Percentiles rank a stretch among this genome's conserved stretches.
phyloP scores from a whole-genome alignment of 2,329 filamentous ascomycete genomes.

The Xylariaceae sp. region DNA sequence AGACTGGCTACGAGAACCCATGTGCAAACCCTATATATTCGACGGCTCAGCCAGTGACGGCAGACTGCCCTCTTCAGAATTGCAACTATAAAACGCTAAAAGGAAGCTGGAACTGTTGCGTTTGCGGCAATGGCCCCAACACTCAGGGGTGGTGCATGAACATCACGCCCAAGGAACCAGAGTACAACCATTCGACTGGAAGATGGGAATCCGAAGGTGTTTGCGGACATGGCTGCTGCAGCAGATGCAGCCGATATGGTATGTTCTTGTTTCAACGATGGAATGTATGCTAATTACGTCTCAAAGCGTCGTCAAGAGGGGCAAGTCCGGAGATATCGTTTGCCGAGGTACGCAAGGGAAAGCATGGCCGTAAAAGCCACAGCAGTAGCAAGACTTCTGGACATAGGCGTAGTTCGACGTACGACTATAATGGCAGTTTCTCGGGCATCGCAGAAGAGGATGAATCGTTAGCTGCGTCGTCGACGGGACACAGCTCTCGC shows the following conservation, averaged over 20 bases:
- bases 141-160: conserved; percentile 51
- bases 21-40: conserved; percentile 50
- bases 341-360: conserved; percentile 37
- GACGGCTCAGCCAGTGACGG: conserved; percentile 41
- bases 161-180: conserved; percentile 26
- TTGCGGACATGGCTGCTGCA: conserved; percentile 55
- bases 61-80: conserved; percentile 48
- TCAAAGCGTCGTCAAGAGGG: conserved; percentile 32
- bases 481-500: conserved; percentile 20
- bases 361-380: conserved; percentile 37
- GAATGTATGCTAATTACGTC: conserved; percentile 9
- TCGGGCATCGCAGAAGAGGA: conserved; percentile 23
- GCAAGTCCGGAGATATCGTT: conserved; percentile 38
- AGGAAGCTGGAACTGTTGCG: conserved; percentile 54
- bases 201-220: conserved; percentile 38
- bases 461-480: conserved; percentile 16
- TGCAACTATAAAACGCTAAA: conserved; percentile 51
- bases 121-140: conserved; percentile 51
- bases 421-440: conserved; percentile 23
- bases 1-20: conserved; percentile 48
- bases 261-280: conserved; percentile 23
- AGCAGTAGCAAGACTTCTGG: conserved; percentile 23
- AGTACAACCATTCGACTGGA: conserved; percentile 25
- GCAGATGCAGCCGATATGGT: conserved; percentile 45
- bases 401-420: conserved; percentile 22